Evolutionary conservation across 768 basidiomycete species (phyloP).

Genomic region (Exidia glandulosa): DNA sequence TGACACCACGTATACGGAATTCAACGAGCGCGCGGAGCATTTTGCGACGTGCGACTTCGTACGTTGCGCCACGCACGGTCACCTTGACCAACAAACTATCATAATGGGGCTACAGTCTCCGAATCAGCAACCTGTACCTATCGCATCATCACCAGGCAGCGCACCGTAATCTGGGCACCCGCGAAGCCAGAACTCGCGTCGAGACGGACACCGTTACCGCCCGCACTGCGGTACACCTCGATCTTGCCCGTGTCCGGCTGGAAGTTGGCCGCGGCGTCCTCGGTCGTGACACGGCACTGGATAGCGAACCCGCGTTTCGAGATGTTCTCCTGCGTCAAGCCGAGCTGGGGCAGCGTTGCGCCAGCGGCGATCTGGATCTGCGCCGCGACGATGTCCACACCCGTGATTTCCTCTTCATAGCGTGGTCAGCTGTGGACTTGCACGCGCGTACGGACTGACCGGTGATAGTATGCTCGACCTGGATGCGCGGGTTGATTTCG

Average conservation of each 20-base stretch:
- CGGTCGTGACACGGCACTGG: conserved; percentile 96
- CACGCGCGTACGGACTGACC: conserved; percentile 34
- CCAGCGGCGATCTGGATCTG: conserved; percentile 99
- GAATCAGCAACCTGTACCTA: background rate
- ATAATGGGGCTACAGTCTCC: conserved; percentile 70
- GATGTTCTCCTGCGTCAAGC: conserved; percentile 91
- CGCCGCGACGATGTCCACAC: conserved; percentile 97
- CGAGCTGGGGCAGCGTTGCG: conserved; percentile 88
- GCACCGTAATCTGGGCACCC: conserved; percentile 93
- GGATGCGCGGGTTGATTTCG: conserved; percentile 98
- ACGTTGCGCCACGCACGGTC: conserved; percentile 90
- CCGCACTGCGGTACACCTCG: conserved; percentile 96
- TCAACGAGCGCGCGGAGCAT: conserved; percentile 99
- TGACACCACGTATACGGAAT: conserved; percentile 98
- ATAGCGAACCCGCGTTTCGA: conserved; percentile 95
- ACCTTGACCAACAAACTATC: conserved; percentile 97
- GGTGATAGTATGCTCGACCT: conserved; percentile 99
- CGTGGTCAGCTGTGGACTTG: conserved; percentile 4
- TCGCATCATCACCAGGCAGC: conserved; percentile 10
- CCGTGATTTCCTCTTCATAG: conserved; percentile 89
- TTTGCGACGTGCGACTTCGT: conserved; percentile 96
- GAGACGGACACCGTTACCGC: conserved; percentile 95
- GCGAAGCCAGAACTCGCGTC: conserved; percentile 97
- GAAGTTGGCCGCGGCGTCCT: conserved; percentile 86
- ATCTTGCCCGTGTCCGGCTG: conserved; percentile 99